Percentiles rank a stretch among this genome's conserved stretches.
These are phyloP conservation scores for Carex arenaria DNA, from an alignment of 202 grass and related monocot species.

Conservation along the genomic window DNA sequence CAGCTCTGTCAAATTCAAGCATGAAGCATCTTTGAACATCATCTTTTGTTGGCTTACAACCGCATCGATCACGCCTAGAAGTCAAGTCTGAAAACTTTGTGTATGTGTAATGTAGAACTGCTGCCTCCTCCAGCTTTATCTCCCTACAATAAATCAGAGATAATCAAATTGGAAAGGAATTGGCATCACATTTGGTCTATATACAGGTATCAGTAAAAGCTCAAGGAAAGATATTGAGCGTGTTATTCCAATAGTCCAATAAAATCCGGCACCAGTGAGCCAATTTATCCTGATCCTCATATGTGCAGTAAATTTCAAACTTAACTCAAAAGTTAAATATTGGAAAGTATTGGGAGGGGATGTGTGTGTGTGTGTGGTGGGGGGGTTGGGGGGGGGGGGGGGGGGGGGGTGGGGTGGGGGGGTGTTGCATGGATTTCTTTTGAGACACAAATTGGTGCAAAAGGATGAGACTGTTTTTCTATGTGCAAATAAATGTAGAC, in stretches of 20 bases:
- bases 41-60: constrained; percentile 89
- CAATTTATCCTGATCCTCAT: background rate
- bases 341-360: background rate
- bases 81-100: constrained; percentile 97
- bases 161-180: background rate
- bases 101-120: constrained; percentile 93
- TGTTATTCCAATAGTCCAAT: background rate
- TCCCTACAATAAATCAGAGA: constrained; percentile 43
- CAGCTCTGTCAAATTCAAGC: constrained; percentile 93
- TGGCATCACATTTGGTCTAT: background rate
- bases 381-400: too few relatives aligned
- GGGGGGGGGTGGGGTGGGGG: too few relatives aligned
- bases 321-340: background rate
- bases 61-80: constrained; percentile 90
- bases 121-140: constrained; percentile 89
- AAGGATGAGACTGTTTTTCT: too few relatives aligned
- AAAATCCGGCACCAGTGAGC: background rate
- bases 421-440: background rate
- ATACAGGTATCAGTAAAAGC: background rate
- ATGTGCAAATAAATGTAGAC: background rate
- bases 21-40: constrained; percentile 99
- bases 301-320: background rate
- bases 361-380: too few relatives aligned
- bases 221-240: background rate
- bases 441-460: background rate